These are phyloP conservation scores for Coniophora puteana DNA, from an alignment of 1,284 basidiomycete genomes.

Conservation along the genomic window DNA sequence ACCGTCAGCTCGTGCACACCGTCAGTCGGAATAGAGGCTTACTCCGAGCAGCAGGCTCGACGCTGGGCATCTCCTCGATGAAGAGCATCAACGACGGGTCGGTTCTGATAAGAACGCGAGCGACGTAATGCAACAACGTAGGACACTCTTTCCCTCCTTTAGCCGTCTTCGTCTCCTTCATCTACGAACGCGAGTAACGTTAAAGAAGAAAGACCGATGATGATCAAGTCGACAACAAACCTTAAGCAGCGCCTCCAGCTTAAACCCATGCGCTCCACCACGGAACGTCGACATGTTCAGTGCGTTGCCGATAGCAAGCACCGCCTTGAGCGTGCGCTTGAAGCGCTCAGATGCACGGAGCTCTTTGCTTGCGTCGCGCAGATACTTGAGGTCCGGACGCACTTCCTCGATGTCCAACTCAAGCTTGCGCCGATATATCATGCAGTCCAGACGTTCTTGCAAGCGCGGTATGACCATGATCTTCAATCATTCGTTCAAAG, in stretches of 20 bases:
- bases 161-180: constrained; percentile 82
- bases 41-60: constrained; percentile 84
- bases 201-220: constrained; percentile 5
- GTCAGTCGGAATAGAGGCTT: constrained; percentile 17
- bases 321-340: constrained; percentile 66
- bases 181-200: constrained; percentile 35
- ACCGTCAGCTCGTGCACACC: constrained; percentile 4
- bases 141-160: constrained; percentile 69
- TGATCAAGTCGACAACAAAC: constrained; percentile 36
- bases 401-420: constrained; percentile 84
- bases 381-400: constrained; percentile 74
- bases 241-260: constrained; percentile 78
- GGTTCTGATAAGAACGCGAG: constrained; percentile 65
- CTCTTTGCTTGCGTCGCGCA: constrained; percentile 75
- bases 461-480: constrained; percentile 80
- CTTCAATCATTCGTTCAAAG: constrained; percentile 33
- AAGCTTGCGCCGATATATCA: constrained; percentile 80
- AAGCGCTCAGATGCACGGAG: constrained; percentile 69
- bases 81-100: constrained; percentile 71
- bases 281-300: constrained; percentile 82
- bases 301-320: constrained; percentile 78
- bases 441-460: constrained; percentile 69
- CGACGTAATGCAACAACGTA: constrained; percentile 85
- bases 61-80: constrained; percentile 75
- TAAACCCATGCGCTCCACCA: constrained; percentile 82